Evolutionary conservation across 257 asterid species (phyloP), one percentile per base, ranked within the genome.

Genomic region (Solanum infundibuliforme): DNA sequence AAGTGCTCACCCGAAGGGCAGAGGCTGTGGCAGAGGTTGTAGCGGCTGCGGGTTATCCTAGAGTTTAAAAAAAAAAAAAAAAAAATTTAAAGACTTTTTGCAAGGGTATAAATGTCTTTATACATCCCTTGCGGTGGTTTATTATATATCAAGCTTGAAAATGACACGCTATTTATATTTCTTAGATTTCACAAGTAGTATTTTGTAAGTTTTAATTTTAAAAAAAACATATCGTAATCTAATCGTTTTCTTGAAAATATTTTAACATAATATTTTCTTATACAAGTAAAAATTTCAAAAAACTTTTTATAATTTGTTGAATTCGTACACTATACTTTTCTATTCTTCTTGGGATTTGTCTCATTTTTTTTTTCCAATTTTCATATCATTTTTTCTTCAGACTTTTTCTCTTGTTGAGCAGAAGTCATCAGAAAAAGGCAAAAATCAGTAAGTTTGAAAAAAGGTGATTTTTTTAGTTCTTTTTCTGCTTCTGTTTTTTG

Each of bases 301-400:
- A 35, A 36, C 18, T 81, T 81, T 13, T 25, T 46, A 8, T 46
- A 81, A 20, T 29, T 81, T 81, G 68, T 48, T 46, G 60, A 46
- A 81, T 46, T 82, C 20, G 25, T 82, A 48, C 86, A 31, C 43
- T 82, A 36, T 36, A 82, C 71, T 48, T 46, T 29, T 18, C 29
- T 39, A 38, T 76, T 52, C 27, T n/a, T n/a, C 83, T 66, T 82
- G 74, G 83, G 84, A 89, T 89, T 84, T 75, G 84, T 75, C 76
- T 83, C 81, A 20, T 21, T 43, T 27, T 79, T 68, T 77, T 79
- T 46, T 2, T 72, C 7, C n/a, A 79, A 13, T 41, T 87, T 76
- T 46, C 18, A 9, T 62, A 48, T 34, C 11, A 48, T 71, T 35
- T 48, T 39, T 60, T 55, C 82, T 4, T 62, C 46, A 20, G 31